These are phyloP conservation scores for Phytopythium ostracodes DNA, from an alignment of 352 stramenopile genomes.

Conservation along the genomic window DNA sequence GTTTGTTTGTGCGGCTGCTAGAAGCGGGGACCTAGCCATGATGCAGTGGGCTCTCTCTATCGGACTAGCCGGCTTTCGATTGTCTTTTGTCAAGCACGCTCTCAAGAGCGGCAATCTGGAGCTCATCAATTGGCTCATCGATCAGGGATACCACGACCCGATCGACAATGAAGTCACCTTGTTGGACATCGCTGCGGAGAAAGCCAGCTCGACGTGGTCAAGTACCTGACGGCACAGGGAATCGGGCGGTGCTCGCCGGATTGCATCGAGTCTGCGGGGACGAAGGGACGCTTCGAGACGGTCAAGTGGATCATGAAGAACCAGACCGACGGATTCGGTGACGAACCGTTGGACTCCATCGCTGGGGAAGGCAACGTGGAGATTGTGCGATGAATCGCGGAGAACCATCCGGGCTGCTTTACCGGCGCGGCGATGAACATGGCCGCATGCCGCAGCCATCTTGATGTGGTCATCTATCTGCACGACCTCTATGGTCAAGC, in stretches of 20 bases:
- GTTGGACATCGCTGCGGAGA: no score
- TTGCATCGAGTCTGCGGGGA: constrained; percentile 7
- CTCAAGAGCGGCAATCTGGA: background rate
- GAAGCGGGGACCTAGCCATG: constrained; percentile 19
- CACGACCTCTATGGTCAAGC: no score
- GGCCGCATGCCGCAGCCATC: constrained; percentile 4
- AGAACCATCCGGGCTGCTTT: constrained; percentile 4
- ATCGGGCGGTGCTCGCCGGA: background rate
- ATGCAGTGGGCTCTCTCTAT: constrained; percentile 13
- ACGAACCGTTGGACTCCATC: constrained; percentile 5
- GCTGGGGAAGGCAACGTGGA: constrained; percentile 3
- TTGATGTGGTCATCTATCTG: constrained; percentile 10
- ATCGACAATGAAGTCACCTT: no score
- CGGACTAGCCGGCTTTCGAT: background rate
- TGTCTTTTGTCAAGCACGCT: background rate
- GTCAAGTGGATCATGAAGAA: constrained; percentile 16
- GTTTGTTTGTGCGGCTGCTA: constrained; percentile 10
- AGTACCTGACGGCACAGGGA: background rate
- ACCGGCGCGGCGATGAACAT: constrained; percentile 4
- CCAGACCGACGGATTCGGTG: constrained; percentile 5
- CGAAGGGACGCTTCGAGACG: constrained; percentile 1
- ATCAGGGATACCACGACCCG: background rate
- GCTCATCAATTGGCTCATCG: background rate
- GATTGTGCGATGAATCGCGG: constrained; percentile 10
- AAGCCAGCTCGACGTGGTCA: no score